phyloP scores from a whole-genome alignment of 1,284 basidiomycete genomes.

The Golubevia sp. region DNA sequence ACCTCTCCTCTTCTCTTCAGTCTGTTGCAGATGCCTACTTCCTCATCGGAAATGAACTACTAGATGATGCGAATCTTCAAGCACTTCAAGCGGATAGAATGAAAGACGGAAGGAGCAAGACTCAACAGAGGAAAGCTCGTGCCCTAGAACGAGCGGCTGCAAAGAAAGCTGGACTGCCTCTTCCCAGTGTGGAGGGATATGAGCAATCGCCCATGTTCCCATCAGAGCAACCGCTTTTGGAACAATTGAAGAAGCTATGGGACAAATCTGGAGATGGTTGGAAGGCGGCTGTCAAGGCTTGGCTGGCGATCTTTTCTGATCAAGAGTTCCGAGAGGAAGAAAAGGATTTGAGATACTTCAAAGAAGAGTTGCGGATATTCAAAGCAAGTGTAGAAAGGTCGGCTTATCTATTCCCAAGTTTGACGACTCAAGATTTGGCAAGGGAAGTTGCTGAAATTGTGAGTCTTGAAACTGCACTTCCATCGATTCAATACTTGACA shows the following conservation, averaged over 20 bases:
- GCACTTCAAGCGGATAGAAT: background rate
- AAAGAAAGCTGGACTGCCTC: background rate
- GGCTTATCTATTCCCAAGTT: constrained; percentile 46
- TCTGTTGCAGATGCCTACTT: constrained; percentile 9
- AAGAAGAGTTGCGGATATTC: constrained; percentile 14
- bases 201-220: constrained; percentile 12
- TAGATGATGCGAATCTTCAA: background rate
- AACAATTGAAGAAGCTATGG: constrained; percentile 25
- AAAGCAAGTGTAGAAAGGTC: constrained; percentile 40
- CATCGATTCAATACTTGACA: no score
- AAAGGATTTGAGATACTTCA: constrained; percentile 3
- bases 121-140: background rate
- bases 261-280: constrained; percentile 11
- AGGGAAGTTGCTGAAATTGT: constrained; percentile 23
- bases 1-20: constrained; percentile 2
- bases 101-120: background rate
- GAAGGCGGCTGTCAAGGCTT: constrained; percentile 17
- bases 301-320: constrained; percentile 11
- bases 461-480: background rate
- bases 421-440: constrained; percentile 38
- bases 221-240: constrained; percentile 25
- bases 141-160: background rate
- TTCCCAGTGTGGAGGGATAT: constrained; percentile 7
- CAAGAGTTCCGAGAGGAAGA: background rate
- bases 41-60: constrained; percentile 2